These are phyloP conservation scores for Trametes cingulata DNA, from an alignment of 768 basidiomycete genomes.

Conservation along the genomic window DNA sequence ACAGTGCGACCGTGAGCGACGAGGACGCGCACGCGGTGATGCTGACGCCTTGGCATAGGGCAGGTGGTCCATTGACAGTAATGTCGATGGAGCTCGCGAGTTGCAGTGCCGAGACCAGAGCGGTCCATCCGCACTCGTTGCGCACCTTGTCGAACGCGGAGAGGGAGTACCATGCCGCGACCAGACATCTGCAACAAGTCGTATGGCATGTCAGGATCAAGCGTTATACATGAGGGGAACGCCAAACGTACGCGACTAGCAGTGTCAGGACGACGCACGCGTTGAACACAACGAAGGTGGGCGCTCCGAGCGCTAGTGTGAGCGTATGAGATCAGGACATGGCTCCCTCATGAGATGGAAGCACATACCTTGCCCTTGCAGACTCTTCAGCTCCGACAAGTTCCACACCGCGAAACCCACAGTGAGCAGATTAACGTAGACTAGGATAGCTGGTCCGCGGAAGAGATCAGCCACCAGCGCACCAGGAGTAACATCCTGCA, in stretches of 20 bases:
- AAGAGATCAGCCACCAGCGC: not conserved
- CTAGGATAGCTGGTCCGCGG: slow-evolving; percentile 42
- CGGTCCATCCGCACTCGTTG: slow-evolving; percentile 62
- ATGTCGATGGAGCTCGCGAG: slow-evolving; percentile 51
- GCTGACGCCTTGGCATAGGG: slow-evolving; percentile 34
- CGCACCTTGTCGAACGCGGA: slow-evolving; percentile 37
- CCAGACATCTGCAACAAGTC: slow-evolving; percentile 27
- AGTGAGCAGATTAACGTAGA: slow-evolving; percentile 51
- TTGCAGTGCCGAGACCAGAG: slow-evolving; percentile 48
- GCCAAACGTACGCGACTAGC: slow-evolving; percentile 33
- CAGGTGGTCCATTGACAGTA: slow-evolving; percentile 45
- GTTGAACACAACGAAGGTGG: slow-evolving; percentile 51
- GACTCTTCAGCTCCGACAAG: slow-evolving; percentile 39
- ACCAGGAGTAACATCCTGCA: not conserved
- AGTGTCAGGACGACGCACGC: slow-evolving; percentile 38
- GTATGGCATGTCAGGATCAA: not conserved
- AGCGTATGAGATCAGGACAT: not conserved
- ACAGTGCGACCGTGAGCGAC: slow-evolving; percentile 29
- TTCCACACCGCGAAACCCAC: slow-evolving; percentile 64
- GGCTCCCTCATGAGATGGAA: slow-evolving; percentile 31
- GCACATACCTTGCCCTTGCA: slow-evolving; percentile 40
- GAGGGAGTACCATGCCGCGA: slow-evolving; percentile 37
- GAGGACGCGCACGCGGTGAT: slow-evolving; percentile 31
- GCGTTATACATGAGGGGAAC: too few relatives aligned
- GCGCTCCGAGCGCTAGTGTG: slow-evolving; percentile 38